Percentiles rank a stretch among this genome's conserved stretches.
Conservation (phyloP, 2,329 filamentous ascomycete genomes). For the Magnaporthiopsis rhizophila region DNA sequence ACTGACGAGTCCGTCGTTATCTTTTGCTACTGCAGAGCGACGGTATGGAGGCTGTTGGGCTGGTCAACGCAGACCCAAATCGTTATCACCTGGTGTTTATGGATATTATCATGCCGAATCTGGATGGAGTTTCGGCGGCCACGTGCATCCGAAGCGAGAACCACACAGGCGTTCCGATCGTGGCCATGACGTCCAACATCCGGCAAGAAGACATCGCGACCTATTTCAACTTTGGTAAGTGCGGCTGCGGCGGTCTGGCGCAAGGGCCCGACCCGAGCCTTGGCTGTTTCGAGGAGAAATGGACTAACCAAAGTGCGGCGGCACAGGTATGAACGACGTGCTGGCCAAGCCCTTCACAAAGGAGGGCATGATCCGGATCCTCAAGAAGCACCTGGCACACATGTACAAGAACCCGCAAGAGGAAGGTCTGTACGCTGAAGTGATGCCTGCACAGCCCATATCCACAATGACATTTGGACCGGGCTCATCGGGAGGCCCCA, state of each 20-base stretch:
- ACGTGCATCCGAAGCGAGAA: slow-evolving; percentile 87
- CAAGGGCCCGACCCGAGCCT: too few relatives aligned
- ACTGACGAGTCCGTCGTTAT: slow-evolving; percentile 16
- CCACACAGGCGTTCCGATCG: slow-evolving; percentile 67
- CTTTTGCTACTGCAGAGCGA: slow-evolving; percentile 44
- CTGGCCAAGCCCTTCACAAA: slow-evolving; percentile 94
- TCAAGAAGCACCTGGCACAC: slow-evolving; percentile 83
- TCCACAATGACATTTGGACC: slow-evolving; percentile 9
- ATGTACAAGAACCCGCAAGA: slow-evolving; percentile 60
- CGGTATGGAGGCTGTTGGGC: slow-evolving; percentile 84
- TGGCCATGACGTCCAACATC: slow-evolving; percentile 99
- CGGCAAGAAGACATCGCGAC: slow-evolving; percentile 92
- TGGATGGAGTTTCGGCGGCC: slow-evolving; percentile 91
- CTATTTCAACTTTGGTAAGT: slow-evolving; percentile 91
- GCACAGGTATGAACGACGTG: slow-evolving; percentile 89
- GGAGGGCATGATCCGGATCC: slow-evolving; percentile 72
- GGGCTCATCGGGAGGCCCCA: slow-evolving; percentile 20
- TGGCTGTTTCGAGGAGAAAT: not conserved
- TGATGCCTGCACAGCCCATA: slow-evolving; percentile 24
- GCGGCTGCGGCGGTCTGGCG: too few relatives aligned
- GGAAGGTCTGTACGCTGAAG: slow-evolving; percentile 23
- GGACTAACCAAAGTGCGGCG: not conserved
- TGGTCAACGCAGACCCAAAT: slow-evolving; percentile 50
- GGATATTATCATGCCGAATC: slow-evolving; percentile 95
- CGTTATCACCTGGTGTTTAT: slow-evolving; percentile 67